Evolutionary conservation across 2,329 filamentous ascomycete genomes (phyloP).

Genomic region (Nemania diffusa): DNA sequence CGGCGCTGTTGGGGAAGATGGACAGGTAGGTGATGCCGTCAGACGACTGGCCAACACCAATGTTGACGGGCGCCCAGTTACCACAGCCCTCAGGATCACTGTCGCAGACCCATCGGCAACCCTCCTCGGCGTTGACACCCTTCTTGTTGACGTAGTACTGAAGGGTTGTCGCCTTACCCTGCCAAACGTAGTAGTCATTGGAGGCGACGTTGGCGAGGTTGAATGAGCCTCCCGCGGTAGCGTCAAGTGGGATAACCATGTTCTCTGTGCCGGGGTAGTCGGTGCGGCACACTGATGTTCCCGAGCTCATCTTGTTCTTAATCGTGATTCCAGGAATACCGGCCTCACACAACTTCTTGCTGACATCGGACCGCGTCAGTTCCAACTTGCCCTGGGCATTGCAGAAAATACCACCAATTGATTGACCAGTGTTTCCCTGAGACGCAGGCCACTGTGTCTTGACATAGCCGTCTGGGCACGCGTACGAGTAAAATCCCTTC

Average conservation of each 20-base stretch:
- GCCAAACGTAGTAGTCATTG: slow-evolving; percentile 79
- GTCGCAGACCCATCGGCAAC: slow-evolving; percentile 77
- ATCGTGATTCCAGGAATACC: slow-evolving; percentile 78
- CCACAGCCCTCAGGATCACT: slow-evolving; percentile 66
- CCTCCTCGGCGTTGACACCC: slow-evolving; percentile 72
- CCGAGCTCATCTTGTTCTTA: slow-evolving; percentile 75
- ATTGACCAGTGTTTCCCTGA: slow-evolving; percentile 84
- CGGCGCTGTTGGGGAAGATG: slow-evolving; percentile 85
- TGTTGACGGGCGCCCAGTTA: slow-evolving; percentile 89
- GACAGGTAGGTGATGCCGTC: slow-evolving; percentile 79
- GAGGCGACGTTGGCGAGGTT: slow-evolving; percentile 81
- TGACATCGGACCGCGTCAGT: slow-evolving; percentile 73
- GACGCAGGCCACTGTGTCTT: slow-evolving; percentile 87
- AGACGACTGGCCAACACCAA: slow-evolving; percentile 76
- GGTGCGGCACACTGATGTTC: slow-evolving; percentile 87
- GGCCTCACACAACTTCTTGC: slow-evolving; percentile 75
- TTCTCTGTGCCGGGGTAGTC: slow-evolving; percentile 94
- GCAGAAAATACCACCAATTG: slow-evolving; percentile 88
- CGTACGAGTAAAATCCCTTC: slow-evolving; percentile 86
- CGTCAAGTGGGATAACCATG: slow-evolving; percentile 82
- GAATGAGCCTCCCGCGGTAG: slow-evolving; percentile 67
- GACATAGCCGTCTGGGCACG: slow-evolving; percentile 89
- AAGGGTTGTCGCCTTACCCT: slow-evolving; percentile 79
- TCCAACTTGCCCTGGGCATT: slow-evolving; percentile 76
- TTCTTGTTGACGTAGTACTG: slow-evolving; percentile 97